phyloP scores from a whole-genome alignment of 2,329 filamentous ascomycete genomes.

The Cladosporium phlei region DNA sequence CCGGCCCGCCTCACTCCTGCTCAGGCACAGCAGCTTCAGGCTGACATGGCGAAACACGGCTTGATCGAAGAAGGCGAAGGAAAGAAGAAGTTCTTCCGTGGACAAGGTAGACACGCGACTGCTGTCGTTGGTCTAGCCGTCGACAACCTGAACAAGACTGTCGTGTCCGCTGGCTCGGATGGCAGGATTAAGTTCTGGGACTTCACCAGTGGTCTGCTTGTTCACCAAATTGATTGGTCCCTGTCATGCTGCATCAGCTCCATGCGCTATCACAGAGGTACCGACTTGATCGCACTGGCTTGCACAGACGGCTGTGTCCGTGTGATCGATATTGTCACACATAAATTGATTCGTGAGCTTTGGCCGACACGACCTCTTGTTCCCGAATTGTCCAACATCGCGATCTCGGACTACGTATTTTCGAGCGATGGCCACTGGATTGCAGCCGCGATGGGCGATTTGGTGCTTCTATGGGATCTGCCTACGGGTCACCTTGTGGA shows the following conservation, averaged over 20 bases:
- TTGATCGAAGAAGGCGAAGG: constrained; percentile 39
- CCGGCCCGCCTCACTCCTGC: constrained; percentile 72
- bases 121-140: constrained; percentile 81
- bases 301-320: constrained; percentile 87
- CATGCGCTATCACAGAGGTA: constrained; percentile 75
- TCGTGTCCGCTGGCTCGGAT: constrained; percentile 84
- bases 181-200: constrained; percentile 98
- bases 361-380: constrained; percentile 59
- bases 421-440: constrained; percentile 94
- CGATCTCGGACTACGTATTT: constrained; percentile 52
- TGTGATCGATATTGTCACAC: constrained; percentile 84
- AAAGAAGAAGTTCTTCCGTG: constrained; percentile 40
- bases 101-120: constrained; percentile 69
- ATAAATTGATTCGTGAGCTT: constrained; percentile 85
- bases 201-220: constrained; percentile 73
- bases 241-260: constrained; percentile 70
- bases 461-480: constrained; percentile 84
- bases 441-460: constrained; percentile 77
- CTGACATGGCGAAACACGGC: constrained; percentile 43
- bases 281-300: constrained; percentile 79
- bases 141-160: constrained; percentile 78
- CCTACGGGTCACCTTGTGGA: constrained; percentile 95
- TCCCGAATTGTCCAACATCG: constrained; percentile 18
- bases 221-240: constrained; percentile 79
- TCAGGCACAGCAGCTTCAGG: constrained; percentile 70